These are phyloP conservation scores for Monosporascus sp. DNA, from an alignment of 2,329 filamentous ascomycete genomes.

Conservation along the genomic window DNA sequence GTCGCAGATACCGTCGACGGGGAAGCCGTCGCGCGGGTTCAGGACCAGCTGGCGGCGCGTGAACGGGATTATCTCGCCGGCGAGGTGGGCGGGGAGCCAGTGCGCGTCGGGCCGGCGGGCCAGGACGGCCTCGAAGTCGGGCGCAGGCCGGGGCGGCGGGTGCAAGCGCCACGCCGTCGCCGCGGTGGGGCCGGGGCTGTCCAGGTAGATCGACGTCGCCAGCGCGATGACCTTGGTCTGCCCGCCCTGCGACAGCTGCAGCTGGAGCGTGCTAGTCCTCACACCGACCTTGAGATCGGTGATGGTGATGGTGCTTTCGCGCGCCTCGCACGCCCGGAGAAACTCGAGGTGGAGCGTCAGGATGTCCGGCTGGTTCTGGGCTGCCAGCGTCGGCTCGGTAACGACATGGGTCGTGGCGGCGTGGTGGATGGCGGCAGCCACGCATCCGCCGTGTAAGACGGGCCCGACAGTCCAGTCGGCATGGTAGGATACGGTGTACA, in stretches of 20 bases:
- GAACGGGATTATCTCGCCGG: constrained; percentile 17
- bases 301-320: constrained; percentile 15
- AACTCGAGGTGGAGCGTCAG: constrained; percentile 22
- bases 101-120: constrained; percentile 11
- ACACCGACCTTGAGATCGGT: constrained; percentile 14
- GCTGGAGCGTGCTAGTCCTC: constrained; percentile 14
- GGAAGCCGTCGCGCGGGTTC: constrained; percentile 16
- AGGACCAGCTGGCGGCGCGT: constrained; percentile 11
- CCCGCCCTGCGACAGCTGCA: constrained; percentile 14
- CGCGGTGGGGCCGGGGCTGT: constrained; percentile 14
- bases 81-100: constrained; percentile 15
- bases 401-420: constrained; percentile 16
- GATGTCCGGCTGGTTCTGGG: constrained; percentile 18
- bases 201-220: constrained; percentile 18
- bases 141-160: constrained; percentile 15
- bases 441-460: constrained; percentile 16
- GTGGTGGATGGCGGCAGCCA: constrained; percentile 18
- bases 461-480: constrained; percentile 15
- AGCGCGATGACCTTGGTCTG: constrained; percentile 14
- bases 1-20: constrained; percentile 14
- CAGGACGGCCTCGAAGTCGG: constrained; percentile 16
- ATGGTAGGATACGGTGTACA: constrained; percentile 14
- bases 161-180: constrained; percentile 8
- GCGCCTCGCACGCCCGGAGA: constrained; percentile 15
- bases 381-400: constrained; percentile 3